These are phyloP conservation scores for Porogramme epimiltina DNA, from an alignment of 1,284 basidiomycete genomes.

Conservation along the genomic window DNA sequence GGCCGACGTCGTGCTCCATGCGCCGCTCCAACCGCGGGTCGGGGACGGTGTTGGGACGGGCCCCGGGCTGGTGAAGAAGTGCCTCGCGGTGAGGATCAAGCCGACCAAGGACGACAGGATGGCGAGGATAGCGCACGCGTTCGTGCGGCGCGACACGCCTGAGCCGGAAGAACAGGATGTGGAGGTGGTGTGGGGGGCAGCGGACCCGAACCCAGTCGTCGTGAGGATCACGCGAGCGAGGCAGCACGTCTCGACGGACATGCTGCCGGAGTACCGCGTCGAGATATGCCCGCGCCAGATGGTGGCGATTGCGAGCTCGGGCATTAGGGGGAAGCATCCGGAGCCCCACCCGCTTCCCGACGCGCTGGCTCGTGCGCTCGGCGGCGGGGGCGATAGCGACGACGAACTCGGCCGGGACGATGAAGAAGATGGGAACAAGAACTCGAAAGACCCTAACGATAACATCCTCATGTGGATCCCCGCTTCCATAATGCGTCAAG, in stretches of 20 bases:
- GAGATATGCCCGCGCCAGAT: slow-evolving; percentile 43
- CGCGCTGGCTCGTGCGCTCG: background rate
- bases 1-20: slow-evolving; percentile 23
- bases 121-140: slow-evolving; percentile 35
- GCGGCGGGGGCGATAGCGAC: background rate
- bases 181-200: slow-evolving; percentile 27
- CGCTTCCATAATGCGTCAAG: slow-evolving; percentile 46
- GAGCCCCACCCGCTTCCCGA: slow-evolving; percentile 20
- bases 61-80: slow-evolving; percentile 33
- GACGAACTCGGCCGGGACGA: slow-evolving; percentile 14
- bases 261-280: slow-evolving; percentile 44
- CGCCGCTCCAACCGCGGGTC: slow-evolving; percentile 20
- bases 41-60: slow-evolving; percentile 38
- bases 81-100: slow-evolving; percentile 21
- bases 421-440: slow-evolving; percentile 7
- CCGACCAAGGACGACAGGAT: slow-evolving; percentile 18
- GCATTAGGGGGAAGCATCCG: slow-evolving; percentile 40
- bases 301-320: slow-evolving; percentile 37
- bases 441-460: slow-evolving; percentile 33
- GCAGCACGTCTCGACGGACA: slow-evolving; percentile 42
- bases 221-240: slow-evolving; percentile 24
- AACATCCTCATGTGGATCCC: slow-evolving; percentile 42
- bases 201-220: slow-evolving; percentile 35
- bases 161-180: background rate
- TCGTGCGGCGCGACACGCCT: slow-evolving; percentile 33